These are phyloP conservation scores for Diplodia seriata DNA, from an alignment of 2,329 filamentous ascomycete genomes.

Conservation along the genomic window DNA sequence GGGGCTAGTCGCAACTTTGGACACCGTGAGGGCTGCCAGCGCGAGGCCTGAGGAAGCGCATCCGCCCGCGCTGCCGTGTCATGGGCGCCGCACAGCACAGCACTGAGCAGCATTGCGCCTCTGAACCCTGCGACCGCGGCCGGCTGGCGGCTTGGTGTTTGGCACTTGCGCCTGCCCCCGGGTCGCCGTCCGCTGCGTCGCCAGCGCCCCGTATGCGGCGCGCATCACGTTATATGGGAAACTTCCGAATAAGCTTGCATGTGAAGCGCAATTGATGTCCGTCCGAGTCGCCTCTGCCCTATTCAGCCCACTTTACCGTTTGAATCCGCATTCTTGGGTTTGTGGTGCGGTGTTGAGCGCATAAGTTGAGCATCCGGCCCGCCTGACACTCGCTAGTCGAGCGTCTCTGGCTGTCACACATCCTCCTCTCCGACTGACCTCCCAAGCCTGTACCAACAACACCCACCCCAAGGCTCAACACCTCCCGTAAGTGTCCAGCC, in stretches of 20 bases:
- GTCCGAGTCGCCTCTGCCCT: conserved; percentile 10
- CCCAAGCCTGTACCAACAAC: conserved; percentile 31
- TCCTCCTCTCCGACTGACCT: conserved; percentile 33
- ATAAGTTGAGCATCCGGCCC: conserved; percentile 33
- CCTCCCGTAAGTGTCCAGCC: conserved; percentile 14
- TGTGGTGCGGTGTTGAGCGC: conserved; percentile 32
- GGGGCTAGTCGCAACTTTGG: conserved; percentile 29
- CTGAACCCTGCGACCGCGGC: conserved; percentile 20
- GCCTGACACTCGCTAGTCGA: conserved; percentile 33
- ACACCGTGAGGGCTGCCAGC: conserved; percentile 30
- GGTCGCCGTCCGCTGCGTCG: conserved; percentile 26
- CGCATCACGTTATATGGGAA: conserved; percentile 30
- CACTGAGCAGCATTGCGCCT: conserved; percentile 29
- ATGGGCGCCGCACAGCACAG: conserved; percentile 24
- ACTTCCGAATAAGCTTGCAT: conserved; percentile 24
- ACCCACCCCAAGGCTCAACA: conserved; percentile 9
- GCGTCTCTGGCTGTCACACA: conserved; percentile 31
- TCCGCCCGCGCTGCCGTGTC: conserved; percentile 19
- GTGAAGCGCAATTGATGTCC: conserved; percentile 29
- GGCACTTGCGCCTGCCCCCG: conserved; percentile 29
- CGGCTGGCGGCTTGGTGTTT: conserved; percentile 25
- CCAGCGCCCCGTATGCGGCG: conserved; percentile 24
- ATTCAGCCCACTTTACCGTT: conserved; percentile 28
- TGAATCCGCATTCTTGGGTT: conserved; percentile 29
- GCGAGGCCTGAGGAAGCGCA: conserved; percentile 19